phyloP scores from a whole-genome alignment of 2,329 filamentous ascomycete species.

The Cytospora paraplurivora region DNA sequence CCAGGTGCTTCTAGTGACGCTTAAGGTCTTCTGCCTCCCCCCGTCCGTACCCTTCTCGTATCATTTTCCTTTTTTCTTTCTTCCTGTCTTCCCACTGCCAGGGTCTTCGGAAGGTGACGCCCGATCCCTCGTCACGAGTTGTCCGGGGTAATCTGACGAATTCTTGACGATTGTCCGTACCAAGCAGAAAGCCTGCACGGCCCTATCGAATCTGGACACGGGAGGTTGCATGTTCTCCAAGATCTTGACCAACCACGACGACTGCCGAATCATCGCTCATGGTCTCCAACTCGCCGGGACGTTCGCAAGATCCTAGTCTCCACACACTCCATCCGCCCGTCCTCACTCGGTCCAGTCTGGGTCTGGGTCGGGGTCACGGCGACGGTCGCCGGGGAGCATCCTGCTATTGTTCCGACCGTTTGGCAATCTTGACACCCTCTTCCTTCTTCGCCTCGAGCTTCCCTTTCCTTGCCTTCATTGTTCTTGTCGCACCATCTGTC shows the following conservation, averaged over 20 bases:
- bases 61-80: conserved; percentile 1
- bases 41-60: not conserved
- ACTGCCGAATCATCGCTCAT: conserved; percentile 12
- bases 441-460: not conserved
- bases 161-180: not conserved
- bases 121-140: not conserved
- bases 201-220: not conserved
- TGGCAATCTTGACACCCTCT: conserved; percentile 1
- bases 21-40: conserved; percentile 17
- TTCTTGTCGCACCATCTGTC: conserved; percentile 11
- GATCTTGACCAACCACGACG: conserved; percentile 20
- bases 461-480: not conserved
- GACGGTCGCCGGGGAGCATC: conserved; percentile 3
- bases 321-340: not conserved
- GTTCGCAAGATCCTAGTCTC: conserved; percentile 15
- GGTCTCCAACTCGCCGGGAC: conserved; percentile 11
- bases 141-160: not conserved
- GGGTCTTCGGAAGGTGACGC: conserved; percentile 5
- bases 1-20: not conserved
- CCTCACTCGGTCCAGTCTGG: not conserved
- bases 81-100: not conserved
- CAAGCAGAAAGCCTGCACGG: not conserved
- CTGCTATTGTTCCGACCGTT: not conserved
- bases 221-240: conserved; percentile 14
- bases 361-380: conserved; percentile 3